Percentiles rank a stretch among this genome's conserved stretches.
Evolutionary conservation across 805 yeast genomes (phyloP).

Genomic region (Metschnikowia similis): DNA sequence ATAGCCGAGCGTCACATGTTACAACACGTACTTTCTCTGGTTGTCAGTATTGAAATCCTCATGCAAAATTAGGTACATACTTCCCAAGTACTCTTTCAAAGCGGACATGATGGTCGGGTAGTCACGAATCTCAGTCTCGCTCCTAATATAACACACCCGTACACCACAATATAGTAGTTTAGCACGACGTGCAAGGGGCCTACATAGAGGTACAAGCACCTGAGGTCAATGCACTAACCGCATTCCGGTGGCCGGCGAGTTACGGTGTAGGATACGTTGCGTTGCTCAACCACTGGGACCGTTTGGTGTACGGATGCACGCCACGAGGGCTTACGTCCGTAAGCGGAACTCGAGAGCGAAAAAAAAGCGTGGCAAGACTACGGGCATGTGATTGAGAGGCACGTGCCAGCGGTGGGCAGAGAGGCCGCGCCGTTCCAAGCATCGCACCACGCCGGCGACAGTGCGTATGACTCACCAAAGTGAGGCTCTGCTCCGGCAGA

Average conservation of each 20-base stretch:
- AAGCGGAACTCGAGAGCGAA: constrained; percentile 1
- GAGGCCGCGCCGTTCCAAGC: constrained; percentile 1
- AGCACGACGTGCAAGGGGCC: too few relatives aligned
- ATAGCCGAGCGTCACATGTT: constrained; percentile 53
- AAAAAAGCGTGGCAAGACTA: background rate
- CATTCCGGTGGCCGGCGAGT: too few relatives aligned
- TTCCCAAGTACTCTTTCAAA: constrained; percentile 27
- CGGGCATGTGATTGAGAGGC: background rate
- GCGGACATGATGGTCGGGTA: constrained; percentile 23
- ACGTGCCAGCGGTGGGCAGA: background rate
- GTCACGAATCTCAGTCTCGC: background rate
- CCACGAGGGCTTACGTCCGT: background rate
- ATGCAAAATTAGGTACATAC: constrained; percentile 24
- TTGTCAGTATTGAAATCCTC: constrained; percentile 11
- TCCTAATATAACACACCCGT: background rate
- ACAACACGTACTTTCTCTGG: constrained; percentile 49
- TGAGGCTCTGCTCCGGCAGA: background rate
- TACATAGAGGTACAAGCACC: too few relatives aligned
- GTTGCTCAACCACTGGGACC: too few relatives aligned
- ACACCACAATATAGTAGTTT: background rate
- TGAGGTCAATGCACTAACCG: too few relatives aligned
- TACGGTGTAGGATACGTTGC: too few relatives aligned
- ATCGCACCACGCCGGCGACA: background rate
- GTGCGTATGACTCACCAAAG: constrained; percentile 2
- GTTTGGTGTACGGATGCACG: background rate